These are phyloP conservation scores for Penicillium salamii DNA, from an alignment of 495 filamentous ascomycete species.

Conservation along the genomic window DNA sequence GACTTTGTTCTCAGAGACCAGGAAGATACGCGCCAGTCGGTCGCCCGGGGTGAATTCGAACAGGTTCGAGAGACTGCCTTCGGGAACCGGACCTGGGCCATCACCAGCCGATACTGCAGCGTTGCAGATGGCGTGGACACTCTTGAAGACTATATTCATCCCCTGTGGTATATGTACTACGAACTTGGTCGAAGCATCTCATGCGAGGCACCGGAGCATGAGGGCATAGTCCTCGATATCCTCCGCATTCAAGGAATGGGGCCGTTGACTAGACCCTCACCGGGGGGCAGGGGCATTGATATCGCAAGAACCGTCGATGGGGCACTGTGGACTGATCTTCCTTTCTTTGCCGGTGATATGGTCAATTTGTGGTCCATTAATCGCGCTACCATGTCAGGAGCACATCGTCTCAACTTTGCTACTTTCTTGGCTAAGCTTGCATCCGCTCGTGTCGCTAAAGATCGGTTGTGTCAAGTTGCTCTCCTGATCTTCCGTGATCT, in stretches of 20 bases:
- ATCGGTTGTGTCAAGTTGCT: conserved; percentile 18
- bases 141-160: conserved; percentile 15
- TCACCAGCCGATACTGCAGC: conserved; percentile 17
- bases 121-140: conserved; percentile 17
- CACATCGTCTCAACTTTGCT: conserved; percentile 18
- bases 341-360: conserved; percentile 21
- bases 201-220: conserved; percentile 15
- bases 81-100: conserved; percentile 13
- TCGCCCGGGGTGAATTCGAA: conserved; percentile 16
- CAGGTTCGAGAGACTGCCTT: conserved; percentile 12
- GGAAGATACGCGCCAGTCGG: conserved; percentile 5
- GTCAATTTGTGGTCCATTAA: conserved; percentile 13
- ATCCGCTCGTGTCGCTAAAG: conserved; percentile 15
- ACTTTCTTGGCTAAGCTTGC: conserved; percentile 19
- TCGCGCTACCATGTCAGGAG: conserved; percentile 11
- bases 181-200: conserved; percentile 13
- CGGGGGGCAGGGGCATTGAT: conserved; percentile 11
- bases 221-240: conserved; percentile 21
- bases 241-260: conserved; percentile 20
- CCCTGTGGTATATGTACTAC: conserved; percentile 21
- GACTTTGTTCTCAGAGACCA: conserved; percentile 5
- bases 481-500: conserved; percentile 14
- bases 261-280: conserved; percentile 14
- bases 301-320: conserved; percentile 17
- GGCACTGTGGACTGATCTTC: conserved; percentile 20